Evolutionary conservation across 83 land plant genomes (phyloP), one percentile per base, ranked within the genome.

Genomic region (Thuja plicata): DNA sequence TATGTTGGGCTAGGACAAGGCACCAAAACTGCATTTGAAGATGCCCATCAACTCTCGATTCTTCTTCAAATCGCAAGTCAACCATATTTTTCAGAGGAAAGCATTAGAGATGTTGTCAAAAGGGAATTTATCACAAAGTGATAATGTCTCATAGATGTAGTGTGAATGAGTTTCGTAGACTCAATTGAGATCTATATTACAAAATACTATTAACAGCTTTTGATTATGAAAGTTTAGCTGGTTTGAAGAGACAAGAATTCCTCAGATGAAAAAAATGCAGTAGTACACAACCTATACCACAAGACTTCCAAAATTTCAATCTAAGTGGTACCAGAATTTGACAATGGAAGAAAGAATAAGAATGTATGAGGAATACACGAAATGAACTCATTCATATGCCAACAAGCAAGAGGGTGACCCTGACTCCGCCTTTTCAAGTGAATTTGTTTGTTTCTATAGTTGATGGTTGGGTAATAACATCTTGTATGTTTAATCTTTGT

Each of bases 21-120:
- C 35, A 89, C 89, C 41, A 90, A 89, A n/a, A 89, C 83, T 24
- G 88, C 89, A 52, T 91, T 91, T 83, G 92, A 91, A 80, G 92
- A 91, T 87, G 92, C 92, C 15, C 92, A 91, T 82, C 92, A 91
- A 71, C 91, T 91, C 37, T 76, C 89, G 0, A 19, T 83, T 21
- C 86, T 91, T 57, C 91, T 91, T 78, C 79, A 89, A 19, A 79
- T 62, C 4, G 91, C 66, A 52, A 55, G 8, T 37, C 21, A 12
- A 0, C 27, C 34, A 13, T 87, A 78, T 24, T 87, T 57, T 60
- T 32, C 89, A 30, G 40, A 54, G 45, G 54, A 60, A 38, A 54
- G 41, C 57, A 37, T 89, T 54, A 7, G 24, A 66, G 32, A 79
- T 41, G 88, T 78, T 13, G 87, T 89, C 35, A 46, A 16, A 38